These are phyloP conservation scores for Euclidium syriacum DNA, from an alignment of 345 rosid genomes.

Conservation along the genomic window DNA sequence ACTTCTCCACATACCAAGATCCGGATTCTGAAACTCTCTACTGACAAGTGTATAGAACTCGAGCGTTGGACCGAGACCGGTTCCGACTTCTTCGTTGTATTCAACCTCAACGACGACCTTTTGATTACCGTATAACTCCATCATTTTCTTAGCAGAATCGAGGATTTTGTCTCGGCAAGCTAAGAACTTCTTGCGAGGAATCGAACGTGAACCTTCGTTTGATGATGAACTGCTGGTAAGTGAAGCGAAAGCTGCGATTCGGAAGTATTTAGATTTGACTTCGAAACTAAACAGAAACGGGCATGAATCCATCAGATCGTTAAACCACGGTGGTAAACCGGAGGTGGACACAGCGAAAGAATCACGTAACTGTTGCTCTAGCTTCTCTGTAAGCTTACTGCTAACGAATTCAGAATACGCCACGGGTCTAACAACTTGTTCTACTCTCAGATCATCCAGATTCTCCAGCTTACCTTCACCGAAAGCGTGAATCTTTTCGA, in stretches of 20 bases:
- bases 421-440: slow-evolving; percentile 41
- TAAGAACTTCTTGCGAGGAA: slow-evolving; percentile 72
- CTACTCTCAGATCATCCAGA: slow-evolving; percentile 58
- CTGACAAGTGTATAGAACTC: slow-evolving; percentile 90
- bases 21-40: slow-evolving; percentile 72
- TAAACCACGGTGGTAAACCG: slow-evolving; percentile 87
- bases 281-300: slow-evolving; percentile 90
- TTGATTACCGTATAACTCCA: slow-evolving; percentile 54
- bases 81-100: slow-evolving; percentile 90
- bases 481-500: slow-evolving; percentile 54
- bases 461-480: slow-evolving; percentile 55
- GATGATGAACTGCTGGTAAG: slow-evolving; percentile 76
- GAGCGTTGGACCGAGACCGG: slow-evolving; percentile 97
- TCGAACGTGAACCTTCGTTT: no score
- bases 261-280: slow-evolving; percentile 67
- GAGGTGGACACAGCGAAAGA: slow-evolving; percentile 57
- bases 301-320: slow-evolving; percentile 74
- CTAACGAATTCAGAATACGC: slow-evolving; percentile 65
- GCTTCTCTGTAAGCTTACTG: slow-evolving; percentile 81
- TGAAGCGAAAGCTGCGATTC: slow-evolving; percentile 71
- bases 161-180: slow-evolving; percentile 67
- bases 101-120: slow-evolving; percentile 76
- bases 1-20: slow-evolving; percentile 87
- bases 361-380: slow-evolving; percentile 92
- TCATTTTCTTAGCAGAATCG: slow-evolving; percentile 77